Conservation (phyloP, 768 basidiomycete genomes). For the Dentipellis fragilis region DNA sequence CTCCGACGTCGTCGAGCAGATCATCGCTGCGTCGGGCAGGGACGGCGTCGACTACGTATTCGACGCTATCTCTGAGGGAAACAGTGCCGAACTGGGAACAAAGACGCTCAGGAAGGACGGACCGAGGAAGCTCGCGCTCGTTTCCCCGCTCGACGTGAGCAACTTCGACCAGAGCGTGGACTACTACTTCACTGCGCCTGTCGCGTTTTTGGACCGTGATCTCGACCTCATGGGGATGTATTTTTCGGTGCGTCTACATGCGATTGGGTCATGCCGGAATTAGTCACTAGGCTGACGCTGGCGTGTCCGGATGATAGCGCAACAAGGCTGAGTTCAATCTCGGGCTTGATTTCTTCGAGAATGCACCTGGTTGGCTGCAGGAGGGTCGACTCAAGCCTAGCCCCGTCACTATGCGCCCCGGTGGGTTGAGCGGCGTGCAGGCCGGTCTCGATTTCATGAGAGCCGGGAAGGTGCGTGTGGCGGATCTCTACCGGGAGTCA, state of each 20-base stretch:
- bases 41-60: conserved; percentile 15
- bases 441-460: not conserved
- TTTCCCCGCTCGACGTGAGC: not conserved
- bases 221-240: not conserved
- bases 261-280: not conserved
- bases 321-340: not conserved
- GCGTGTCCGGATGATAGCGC: not conserved
- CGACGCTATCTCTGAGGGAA: conserved; percentile 1
- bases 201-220: not conserved
- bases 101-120: not conserved
- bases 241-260: not conserved
- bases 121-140: not conserved
- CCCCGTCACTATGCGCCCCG: not conserved
- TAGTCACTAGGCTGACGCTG: not conserved
- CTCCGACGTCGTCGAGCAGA: conserved; percentile 16
- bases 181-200: not conserved
- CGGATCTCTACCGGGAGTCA: not conserved
- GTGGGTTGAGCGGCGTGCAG: not conserved
- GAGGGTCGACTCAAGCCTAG: not conserved
- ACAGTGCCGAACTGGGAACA: not conserved
- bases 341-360: not conserved
- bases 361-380: not conserved
- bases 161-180: not conserved
- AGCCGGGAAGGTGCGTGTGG: not conserved
- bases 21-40: conserved; percentile 15